Percentiles rank a stretch among this genome's conserved stretches.
Conservation (phyloP, 2,329 filamentous ascomycete species). For the Bipolaris sorokiniana region DNA sequence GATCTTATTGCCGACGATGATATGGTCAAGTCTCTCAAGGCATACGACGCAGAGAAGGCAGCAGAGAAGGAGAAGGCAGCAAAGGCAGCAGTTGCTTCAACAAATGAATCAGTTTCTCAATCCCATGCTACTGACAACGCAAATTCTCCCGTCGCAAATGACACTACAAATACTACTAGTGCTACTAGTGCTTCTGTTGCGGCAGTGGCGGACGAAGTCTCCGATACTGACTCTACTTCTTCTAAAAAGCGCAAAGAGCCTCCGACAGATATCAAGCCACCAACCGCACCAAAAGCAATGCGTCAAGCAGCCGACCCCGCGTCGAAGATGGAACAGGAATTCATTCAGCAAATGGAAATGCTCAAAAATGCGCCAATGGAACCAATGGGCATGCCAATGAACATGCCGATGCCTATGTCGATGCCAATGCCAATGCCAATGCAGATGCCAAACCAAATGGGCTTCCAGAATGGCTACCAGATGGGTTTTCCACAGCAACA, state of each 20-base stretch:
- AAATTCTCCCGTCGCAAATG: constrained; percentile 29
- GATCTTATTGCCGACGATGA: constrained; percentile 79
- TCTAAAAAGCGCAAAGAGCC: constrained; percentile 81
- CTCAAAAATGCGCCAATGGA: constrained; percentile 52
- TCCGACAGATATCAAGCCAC: constrained; percentile 66
- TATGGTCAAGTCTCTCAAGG: constrained; percentile 76
- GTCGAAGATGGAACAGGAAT: constrained; percentile 47
- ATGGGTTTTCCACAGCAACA: constrained; percentile 20
- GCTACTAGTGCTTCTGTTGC: constrained; percentile 42
- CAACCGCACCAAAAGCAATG: constrained; percentile 55
- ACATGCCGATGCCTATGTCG: constrained; percentile 38
- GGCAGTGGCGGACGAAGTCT: constrained; percentile 42
- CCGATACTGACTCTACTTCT: constrained; percentile 43
- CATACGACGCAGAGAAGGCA: constrained; percentile 66
- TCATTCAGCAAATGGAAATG: constrained; percentile 55
- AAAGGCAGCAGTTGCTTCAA: constrained; percentile 34
- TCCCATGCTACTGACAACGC: constrained; percentile 19
- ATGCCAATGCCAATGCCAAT: constrained; percentile 17
- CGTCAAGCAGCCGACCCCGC: constrained; percentile 62
- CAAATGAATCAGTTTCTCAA: constrained; percentile 26
- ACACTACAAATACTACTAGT: constrained; percentile 32
- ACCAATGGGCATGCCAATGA: constrained; percentile 23
- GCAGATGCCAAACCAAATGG: constrained; percentile 8
- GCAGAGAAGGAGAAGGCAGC: constrained; percentile 47
- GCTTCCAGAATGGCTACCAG: constrained; percentile 11